A percentile compares a stretch with the other conserved stretches of the same genome.
These are phyloP conservation scores for Metschnikowia cubensis DNA, from an alignment of 805 yeast species.

Conservation along the genomic window DNA sequence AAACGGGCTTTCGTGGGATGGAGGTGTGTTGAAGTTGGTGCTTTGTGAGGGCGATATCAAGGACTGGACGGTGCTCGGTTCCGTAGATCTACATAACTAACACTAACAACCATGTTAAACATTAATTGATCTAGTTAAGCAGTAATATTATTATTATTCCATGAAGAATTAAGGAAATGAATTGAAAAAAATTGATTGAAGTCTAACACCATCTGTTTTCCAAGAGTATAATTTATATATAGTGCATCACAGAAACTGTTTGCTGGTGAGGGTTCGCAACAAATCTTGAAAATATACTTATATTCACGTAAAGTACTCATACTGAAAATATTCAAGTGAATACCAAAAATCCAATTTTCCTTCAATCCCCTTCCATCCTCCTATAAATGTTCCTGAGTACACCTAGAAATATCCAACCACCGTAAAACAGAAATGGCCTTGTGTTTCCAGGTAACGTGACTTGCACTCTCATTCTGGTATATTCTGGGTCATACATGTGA, in stretches of 20 bases:
- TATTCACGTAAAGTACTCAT: not conserved
- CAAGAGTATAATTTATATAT: too few relatives aligned
- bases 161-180: too few relatives aligned
- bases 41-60: conserved; percentile 67
- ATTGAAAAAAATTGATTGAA: too few relatives aligned
- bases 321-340: not conserved
- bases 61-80: conserved; percentile 65
- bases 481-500: not conserved
- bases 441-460: not conserved
- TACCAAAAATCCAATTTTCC: not conserved
- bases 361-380: not conserved
- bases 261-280: not conserved
- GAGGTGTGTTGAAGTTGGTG: conserved; percentile 65
- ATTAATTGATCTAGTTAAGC: too few relatives aligned
- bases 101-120: too few relatives aligned
- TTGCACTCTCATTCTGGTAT: not conserved
- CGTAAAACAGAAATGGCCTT: too few relatives aligned
- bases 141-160: too few relatives aligned
- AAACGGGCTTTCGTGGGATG: conserved; percentile 55
- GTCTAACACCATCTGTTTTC: too few relatives aligned
- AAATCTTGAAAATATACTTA: not conserved
- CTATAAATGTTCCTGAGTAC: not conserved
- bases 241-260: too few relatives aligned
- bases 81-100: conserved; percentile 36
- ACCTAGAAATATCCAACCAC: not conserved